Conservation (phyloP, 805 yeast species). For the Ogataea zsoltii region DNA sequence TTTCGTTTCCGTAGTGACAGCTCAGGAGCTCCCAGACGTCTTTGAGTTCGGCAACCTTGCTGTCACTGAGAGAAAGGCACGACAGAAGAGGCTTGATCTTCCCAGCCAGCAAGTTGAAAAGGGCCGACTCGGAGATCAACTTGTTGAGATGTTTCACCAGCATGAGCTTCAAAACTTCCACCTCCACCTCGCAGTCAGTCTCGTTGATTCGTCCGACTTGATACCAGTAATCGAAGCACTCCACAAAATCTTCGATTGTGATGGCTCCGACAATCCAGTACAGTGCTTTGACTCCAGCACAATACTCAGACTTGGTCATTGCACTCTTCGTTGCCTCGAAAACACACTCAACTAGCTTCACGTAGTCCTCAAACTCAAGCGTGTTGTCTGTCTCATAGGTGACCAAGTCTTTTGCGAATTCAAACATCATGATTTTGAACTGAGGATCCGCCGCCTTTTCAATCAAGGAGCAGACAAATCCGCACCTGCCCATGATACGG, state of each 20-base stretch:
- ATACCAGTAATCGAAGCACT: constrained; percentile 20
- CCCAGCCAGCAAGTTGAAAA: constrained; percentile 9
- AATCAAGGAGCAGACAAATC: constrained; percentile 14
- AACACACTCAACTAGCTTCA: constrained; percentile 13
- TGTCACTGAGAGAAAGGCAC: constrained; percentile 1
- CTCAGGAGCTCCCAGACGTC: constrained; percentile 21
- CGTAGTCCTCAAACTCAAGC: constrained; percentile 11
- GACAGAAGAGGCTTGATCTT: constrained; percentile 15
- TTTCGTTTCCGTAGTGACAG: constrained; percentile 20
- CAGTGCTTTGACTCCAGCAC: constrained; percentile 15
- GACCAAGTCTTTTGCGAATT: constrained; percentile 19
- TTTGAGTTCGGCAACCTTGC: constrained; percentile 16
- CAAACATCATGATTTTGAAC: constrained; percentile 13
- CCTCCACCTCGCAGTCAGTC: constrained; percentile 13
- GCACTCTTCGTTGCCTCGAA: constrained; percentile 13
- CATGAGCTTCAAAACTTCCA: constrained; percentile 20
- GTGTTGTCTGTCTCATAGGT: constrained; percentile 21
- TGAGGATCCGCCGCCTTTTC: constrained; percentile 14
- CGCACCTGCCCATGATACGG: constrained; percentile 9
- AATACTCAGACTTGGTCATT: constrained; percentile 10
- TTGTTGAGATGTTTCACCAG: constrained; percentile 12
- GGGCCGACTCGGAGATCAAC: constrained; percentile 4
- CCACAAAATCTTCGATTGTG: constrained; percentile 17
- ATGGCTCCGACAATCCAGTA: constrained; percentile 18
- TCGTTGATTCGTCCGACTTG: neutral